Conservation (phyloP, 139 green algal species). For the Chlorella sp. region DNA sequence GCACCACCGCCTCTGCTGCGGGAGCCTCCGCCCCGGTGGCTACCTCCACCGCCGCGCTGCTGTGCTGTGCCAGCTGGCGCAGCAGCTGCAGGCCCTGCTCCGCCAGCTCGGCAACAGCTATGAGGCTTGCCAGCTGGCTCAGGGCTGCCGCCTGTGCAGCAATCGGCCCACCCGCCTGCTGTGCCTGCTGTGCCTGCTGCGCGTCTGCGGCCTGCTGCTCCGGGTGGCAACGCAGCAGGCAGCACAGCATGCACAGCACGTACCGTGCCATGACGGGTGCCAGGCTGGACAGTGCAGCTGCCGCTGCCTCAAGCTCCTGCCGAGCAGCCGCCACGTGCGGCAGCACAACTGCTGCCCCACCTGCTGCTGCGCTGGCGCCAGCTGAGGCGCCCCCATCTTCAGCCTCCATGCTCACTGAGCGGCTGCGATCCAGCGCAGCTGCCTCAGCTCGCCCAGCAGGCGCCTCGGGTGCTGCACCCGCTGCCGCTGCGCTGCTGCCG, state of each 20-base stretch:
- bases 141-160: too few species aligned
- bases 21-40: not conserved
- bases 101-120: not conserved
- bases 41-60: constrained; percentile 7
- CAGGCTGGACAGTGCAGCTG: constrained; percentile 1
- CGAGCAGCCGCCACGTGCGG: not conserved
- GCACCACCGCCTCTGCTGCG: constrained; percentile 30
- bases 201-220: not conserved
- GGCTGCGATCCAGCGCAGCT: not conserved
- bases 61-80: constrained; percentile 15
- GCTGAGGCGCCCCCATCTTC: not conserved
- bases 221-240: constrained; percentile 10
- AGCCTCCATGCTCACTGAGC: not conserved
- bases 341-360: not conserved
- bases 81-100: constrained; percentile 36
- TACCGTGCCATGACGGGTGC: not conserved
- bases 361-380: not conserved
- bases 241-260: constrained; percentile 42
- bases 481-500: not conserved
- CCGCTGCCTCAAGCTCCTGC: constrained; percentile 3
- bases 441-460: not conserved
- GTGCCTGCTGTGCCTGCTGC: not conserved
- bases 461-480: not conserved
- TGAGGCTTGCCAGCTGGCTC: not conserved
- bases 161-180: not conserved